These are phyloP conservation scores for Monascus purpureus DNA, from an alignment of 495 filamentous ascomycete genomes.

Conservation along the genomic window DNA sequence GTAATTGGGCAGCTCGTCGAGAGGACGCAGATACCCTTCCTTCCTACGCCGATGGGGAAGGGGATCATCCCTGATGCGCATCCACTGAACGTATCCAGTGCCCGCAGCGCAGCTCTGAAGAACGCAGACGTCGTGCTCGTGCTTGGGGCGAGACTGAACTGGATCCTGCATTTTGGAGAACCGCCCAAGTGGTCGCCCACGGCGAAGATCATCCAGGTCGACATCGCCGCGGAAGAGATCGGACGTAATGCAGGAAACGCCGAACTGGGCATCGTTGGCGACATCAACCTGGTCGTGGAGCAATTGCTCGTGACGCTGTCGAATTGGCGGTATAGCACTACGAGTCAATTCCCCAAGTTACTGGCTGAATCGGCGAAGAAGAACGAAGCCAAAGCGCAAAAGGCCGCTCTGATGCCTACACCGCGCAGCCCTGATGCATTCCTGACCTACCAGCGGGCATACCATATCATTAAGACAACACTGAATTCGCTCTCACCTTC, in stretches of 20 bases:
- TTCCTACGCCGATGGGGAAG: slow-evolving; percentile 53
- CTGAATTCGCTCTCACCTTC: slow-evolving; percentile 24
- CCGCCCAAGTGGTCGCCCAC: slow-evolving; percentile 41
- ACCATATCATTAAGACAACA: slow-evolving; percentile 38
- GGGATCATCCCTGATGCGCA: slow-evolving; percentile 46
- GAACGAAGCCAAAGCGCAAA: slow-evolving; percentile 32
- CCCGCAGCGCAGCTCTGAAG: slow-evolving; percentile 42
- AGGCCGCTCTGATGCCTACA: slow-evolving; percentile 20
- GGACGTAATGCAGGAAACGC: slow-evolving; percentile 34
- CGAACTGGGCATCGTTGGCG: slow-evolving; percentile 36
- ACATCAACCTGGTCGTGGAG: slow-evolving; percentile 36
- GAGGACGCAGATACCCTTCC: slow-evolving; percentile 40
- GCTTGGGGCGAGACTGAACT: slow-evolving; percentile 47
- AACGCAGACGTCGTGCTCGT: slow-evolving; percentile 46
- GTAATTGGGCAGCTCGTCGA: slow-evolving; percentile 34
- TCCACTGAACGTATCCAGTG: slow-evolving; percentile 39
- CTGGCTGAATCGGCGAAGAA: slow-evolving; percentile 25
- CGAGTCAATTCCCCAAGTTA: slow-evolving; percentile 17
- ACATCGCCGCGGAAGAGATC: slow-evolving; percentile 43
- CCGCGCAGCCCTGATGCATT: slow-evolving; percentile 20
- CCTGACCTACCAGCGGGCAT: slow-evolving; percentile 43
- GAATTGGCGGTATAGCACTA: slow-evolving; percentile 31
- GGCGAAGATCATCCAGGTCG: slow-evolving; percentile 45
- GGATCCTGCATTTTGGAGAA: slow-evolving; percentile 51
- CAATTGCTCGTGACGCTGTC: slow-evolving; percentile 29